phyloP scores from a whole-genome alignment of 1,284 basidiomycete species.

The Heliocybe sulcata region DNA sequence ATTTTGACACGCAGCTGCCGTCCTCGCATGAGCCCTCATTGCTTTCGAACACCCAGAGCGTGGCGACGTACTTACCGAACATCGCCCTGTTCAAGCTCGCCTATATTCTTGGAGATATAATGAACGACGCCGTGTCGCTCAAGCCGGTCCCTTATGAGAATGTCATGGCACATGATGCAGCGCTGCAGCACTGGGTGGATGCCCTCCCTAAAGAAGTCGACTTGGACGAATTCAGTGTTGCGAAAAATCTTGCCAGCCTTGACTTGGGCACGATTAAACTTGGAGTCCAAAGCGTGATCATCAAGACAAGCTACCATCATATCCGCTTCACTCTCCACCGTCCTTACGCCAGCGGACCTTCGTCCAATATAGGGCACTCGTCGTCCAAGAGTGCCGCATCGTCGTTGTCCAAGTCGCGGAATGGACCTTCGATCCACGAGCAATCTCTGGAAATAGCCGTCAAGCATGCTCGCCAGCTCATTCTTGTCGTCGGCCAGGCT shows the following conservation, averaged over 20 bases:
- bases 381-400: background rate
- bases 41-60: conserved; percentile 20
- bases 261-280: conserved; percentile 47
- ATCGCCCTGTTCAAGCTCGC: conserved; percentile 68
- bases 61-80: conserved; percentile 61
- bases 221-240: conserved; percentile 66
- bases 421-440: background rate
- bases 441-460: conserved; percentile 2
- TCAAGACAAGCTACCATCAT: conserved; percentile 68
- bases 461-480: background rate
- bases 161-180: conserved; percentile 63
- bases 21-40: conserved; percentile 42
- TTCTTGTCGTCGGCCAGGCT: conserved; percentile 47
- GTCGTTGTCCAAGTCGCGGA: background rate
- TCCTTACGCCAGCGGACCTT: conserved; percentile 49
- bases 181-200: conserved; percentile 65
- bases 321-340: conserved; percentile 78
- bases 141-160: conserved; percentile 66
- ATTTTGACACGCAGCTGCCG: conserved; percentile 73
- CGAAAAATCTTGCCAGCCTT: conserved; percentile 56
- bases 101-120: conserved; percentile 72
- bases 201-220: conserved; percentile 63
- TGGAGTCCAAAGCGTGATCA: conserved; percentile 71
- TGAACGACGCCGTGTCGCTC: conserved; percentile 75
- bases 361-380: conserved; percentile 10